These are phyloP conservation scores for Phialophora macrospora DNA, from an alignment of 2,329 filamentous ascomycete species.

Conservation along the genomic window DNA sequence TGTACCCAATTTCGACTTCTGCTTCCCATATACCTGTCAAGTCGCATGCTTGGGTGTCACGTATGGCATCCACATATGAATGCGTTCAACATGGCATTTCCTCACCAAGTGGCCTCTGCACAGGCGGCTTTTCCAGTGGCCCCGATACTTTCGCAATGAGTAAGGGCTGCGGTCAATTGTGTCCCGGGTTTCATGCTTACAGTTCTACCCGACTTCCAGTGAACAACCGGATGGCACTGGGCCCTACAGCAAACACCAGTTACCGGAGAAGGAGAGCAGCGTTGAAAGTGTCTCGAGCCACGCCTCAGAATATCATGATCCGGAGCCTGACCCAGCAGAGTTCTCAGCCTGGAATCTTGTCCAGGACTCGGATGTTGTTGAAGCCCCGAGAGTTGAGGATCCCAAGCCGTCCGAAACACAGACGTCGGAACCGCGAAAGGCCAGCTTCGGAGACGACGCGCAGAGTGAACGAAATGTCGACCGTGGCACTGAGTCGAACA, in stretches of 20 bases:
- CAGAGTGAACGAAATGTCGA: not conserved
- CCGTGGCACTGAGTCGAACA: not conserved
- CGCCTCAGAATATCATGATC: not conserved
- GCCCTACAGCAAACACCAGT: not conserved
- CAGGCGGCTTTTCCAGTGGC: slow-evolving; percentile 8
- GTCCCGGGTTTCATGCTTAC: not conserved
- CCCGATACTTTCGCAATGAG: not conserved
- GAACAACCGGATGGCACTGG: not conserved
- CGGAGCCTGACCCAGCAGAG: not conserved
- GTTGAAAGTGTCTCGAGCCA: not conserved
- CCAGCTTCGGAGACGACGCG: not conserved
- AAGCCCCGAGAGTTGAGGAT: not conserved
- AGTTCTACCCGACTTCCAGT: not conserved
- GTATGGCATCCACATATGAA: slow-evolving; percentile 9
- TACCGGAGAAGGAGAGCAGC: not conserved
- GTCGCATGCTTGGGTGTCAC: not conserved
- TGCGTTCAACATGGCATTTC: slow-evolving; percentile 12
- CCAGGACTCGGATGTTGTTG: no score
- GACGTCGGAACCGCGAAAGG: not conserved
- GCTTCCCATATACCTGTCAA: not conserved
- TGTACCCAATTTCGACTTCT: not conserved
- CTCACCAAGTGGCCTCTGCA: slow-evolving; percentile 1
- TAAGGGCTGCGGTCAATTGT: not conserved
- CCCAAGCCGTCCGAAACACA: not conserved
- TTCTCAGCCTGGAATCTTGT: not conserved